Evolutionary conservation across 805 yeast genomes (phyloP), one percentile per base, ranked within the genome.

Genomic region (Candida hungchunana): DNA sequence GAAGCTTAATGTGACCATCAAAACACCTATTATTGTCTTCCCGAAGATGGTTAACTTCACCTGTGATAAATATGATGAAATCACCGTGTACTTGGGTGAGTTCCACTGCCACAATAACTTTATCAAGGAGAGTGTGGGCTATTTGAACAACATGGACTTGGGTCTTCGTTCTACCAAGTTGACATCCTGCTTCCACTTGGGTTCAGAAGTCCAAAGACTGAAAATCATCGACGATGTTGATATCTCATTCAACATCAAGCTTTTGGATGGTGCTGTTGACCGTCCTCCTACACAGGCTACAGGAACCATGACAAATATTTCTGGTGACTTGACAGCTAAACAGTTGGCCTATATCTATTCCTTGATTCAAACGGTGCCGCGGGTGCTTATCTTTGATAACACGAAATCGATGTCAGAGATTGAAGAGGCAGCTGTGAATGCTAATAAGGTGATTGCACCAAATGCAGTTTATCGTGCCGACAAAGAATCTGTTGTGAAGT

Each of bases 11-110:
- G 60, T 94, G 22, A 59, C 75, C 13, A 67, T 93, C 12, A 71
- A 75, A 34, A 86, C 97, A 1, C 99, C 98, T 0, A 82, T 82
- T 8, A 65, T 93, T 24, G 76, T 82, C 2, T 87, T 88, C 51
- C 96, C 97, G 0, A 69, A 69, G 35, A 43, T 73, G 0, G 63
- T 69, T 4, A 71, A 69, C 29, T 65, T 64, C 5, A 53, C 58
- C 2, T 53, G 49, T 3, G 62, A 62, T 21, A 48, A 61, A 3
- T 76, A 71, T 49, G 90, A 90, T 51, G 62, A 72, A 14, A 55
- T 90, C 22, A 77, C 82, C 0, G 75, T 82, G 13, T 76, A 85
- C 48, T 66, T 89, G 33, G 98, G 98, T 45, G 96, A 90, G 53
- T 62, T 93, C 8, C 80, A 72, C 46, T 75, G 88, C 13, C 62